phyloP scores from a whole-genome alignment of 768 basidiomycete genomes.

The Gymnopilus dilepis region DNA sequence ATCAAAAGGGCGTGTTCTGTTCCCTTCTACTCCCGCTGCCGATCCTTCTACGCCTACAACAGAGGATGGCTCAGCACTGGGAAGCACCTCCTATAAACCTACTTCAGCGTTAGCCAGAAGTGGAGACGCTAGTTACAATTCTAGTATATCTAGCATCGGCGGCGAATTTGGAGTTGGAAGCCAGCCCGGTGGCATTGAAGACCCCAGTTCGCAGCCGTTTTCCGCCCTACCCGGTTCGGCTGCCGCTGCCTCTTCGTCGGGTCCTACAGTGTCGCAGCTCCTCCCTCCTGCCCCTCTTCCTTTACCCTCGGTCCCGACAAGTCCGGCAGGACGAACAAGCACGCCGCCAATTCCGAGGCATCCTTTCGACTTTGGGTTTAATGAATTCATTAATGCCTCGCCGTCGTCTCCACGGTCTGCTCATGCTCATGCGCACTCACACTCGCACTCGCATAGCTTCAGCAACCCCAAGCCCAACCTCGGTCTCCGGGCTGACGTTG shows the following conservation, averaged over 20 bases:
- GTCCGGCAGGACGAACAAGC: slow-evolving; percentile 29
- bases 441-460: no score
- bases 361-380: slow-evolving; percentile 61
- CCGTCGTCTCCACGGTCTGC: slow-evolving; percentile 63
- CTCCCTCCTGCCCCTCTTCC: slow-evolving; percentile 32
- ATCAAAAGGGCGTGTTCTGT: slow-evolving; percentile 72
- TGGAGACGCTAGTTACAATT: slow-evolving; percentile 48
- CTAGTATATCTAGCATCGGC: slow-evolving; percentile 47
- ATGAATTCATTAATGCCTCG: slow-evolving; percentile 76
- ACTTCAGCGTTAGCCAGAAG: slow-evolving; percentile 34
- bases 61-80: slow-evolving; percentile 24
- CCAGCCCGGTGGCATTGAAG: slow-evolving; percentile 9
- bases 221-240: slow-evolving; percentile 1
- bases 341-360: slow-evolving; percentile 36
- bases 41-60: slow-evolving; percentile 28
- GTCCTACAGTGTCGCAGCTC: slow-evolving; percentile 19
- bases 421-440: slow-evolving; percentile 30
- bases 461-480: slow-evolving; percentile 44
- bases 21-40: slow-evolving; percentile 48
- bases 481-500: slow-evolving; percentile 66
- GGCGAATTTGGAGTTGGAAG: slow-evolving; percentile 32
- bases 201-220: slow-evolving; percentile 8
- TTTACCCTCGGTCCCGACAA: slow-evolving; percentile 26
- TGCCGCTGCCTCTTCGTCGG: slow-evolving; percentile 10
- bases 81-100: slow-evolving; percentile 24